Conservation (phyloP, 179 eudicot genomes). For the Sideroxylon spinosum region DNA sequence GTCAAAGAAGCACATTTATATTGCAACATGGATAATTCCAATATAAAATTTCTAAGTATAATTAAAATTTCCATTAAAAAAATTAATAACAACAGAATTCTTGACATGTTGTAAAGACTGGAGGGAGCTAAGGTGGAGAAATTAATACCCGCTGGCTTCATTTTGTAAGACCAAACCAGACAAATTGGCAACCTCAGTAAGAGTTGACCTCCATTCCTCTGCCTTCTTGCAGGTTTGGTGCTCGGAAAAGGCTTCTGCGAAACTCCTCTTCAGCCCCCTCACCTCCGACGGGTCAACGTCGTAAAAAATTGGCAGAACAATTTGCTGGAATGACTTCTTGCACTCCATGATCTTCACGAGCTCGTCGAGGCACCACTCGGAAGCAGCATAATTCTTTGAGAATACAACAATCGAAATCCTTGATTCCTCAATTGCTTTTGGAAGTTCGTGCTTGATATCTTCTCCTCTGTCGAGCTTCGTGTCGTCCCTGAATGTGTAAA, state of each 20-base stretch:
- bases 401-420: background rate
- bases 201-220: background rate
- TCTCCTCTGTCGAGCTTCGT: conserved; percentile 7
- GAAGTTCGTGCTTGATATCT: background rate
- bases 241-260: conserved; percentile 11
- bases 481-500: conserved; percentile 7
- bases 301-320: too few relatives aligned
- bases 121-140: too few relatives aligned
- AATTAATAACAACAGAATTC: too few relatives aligned
- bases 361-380: conserved; percentile 16
- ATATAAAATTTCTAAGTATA: too few relatives aligned
- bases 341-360: conserved; percentile 13
- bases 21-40: too few relatives aligned
- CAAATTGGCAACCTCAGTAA: background rate
- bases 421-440: background rate
- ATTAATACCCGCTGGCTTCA: background rate
- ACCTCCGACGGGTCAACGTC: too few relatives aligned
- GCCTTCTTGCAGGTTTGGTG: background rate
- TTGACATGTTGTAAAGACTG: too few relatives aligned
- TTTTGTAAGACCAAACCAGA: background rate
- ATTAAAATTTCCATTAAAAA: too few relatives aligned
- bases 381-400: background rate
- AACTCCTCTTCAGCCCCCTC: background rate
- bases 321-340: background rate
- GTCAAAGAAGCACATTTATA: background rate